These are phyloP conservation scores for Cicer judaicum DNA, from an alignment of 306 rosid genomes.

Conservation along the genomic window DNA sequence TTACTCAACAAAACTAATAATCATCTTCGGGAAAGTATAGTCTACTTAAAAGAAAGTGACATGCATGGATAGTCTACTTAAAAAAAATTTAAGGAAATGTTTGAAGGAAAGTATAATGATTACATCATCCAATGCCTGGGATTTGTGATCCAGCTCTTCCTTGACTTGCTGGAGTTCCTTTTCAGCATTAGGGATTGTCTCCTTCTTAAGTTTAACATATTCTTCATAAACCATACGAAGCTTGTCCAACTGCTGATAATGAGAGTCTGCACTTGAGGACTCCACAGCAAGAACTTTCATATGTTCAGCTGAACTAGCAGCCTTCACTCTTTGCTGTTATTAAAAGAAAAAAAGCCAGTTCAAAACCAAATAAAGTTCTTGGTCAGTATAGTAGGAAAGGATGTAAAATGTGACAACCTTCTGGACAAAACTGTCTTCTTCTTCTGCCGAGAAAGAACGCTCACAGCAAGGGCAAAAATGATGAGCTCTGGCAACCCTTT, in stretches of 20 bases:
- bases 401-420: conserved; percentile 65
- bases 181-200: conserved; percentile 77
- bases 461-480: conserved; percentile 97
- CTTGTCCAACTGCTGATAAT: conserved; percentile 89
- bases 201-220: conserved; percentile 73
- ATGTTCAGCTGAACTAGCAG: conserved; percentile 78
- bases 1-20: conserved; percentile 21
- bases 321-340: conserved; percentile 88
- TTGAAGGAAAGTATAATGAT: conserved; percentile 31
- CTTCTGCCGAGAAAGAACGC: conserved; percentile 84
- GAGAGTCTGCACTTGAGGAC: conserved; percentile 72
- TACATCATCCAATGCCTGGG: conserved; percentile 90
- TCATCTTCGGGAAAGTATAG: neutral
- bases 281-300: conserved; percentile 79
- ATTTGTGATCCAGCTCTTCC: conserved; percentile 74
- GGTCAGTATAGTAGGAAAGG: conserved; percentile 28
- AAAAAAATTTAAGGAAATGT: conserved; percentile 41
- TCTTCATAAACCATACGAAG: conserved; percentile 87
- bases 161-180: conserved; percentile 65
- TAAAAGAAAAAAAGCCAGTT: conserved; percentile 40
- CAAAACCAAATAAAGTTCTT: conserved; percentile 34
- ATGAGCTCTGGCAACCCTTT: conserved; percentile 88
- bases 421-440: conserved; percentile 93
- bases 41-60: neutral
- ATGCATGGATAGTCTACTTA: conserved; percentile 7